A percentile compares a stretch with the other conserved stretches of the same genome.
phyloP scores from a whole-genome alignment of 768 basidiomycete genomes.

The Tulasnella sp. region DNA sequence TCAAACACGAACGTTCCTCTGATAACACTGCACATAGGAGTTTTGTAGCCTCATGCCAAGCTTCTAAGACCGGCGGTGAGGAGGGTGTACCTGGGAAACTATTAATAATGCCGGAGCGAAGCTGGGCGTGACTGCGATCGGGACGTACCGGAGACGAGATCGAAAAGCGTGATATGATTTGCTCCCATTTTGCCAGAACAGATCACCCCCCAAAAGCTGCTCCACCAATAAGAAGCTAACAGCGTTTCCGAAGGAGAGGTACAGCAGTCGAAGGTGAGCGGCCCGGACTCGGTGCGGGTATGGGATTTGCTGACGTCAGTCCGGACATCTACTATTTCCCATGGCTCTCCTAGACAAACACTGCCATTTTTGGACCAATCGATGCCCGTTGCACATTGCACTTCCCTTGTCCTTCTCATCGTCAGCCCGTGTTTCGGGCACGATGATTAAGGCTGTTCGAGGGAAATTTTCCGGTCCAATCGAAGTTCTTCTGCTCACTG shows the following conservation, averaged over 20 bases:
- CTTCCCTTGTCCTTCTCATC: neutral
- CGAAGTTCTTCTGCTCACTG: neutral
- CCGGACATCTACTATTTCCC: neutral
- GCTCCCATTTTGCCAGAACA: constrained; percentile 18
- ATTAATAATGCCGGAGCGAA: too few relatives aligned
- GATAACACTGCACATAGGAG: too few relatives aligned
- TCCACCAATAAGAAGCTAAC: neutral
- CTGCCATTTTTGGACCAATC: neutral
- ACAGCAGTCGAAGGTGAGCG: neutral
- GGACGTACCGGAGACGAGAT: neutral
- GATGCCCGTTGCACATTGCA: neutral
- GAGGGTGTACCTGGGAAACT: too few relatives aligned
- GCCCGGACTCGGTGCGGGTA: neutral
- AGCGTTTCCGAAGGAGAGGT: neutral
- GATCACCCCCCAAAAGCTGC: neutral
- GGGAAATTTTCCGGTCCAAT: neutral
- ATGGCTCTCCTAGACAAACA: neutral
- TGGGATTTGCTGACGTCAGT: neutral
- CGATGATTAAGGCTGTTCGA: neutral
- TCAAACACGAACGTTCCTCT: too few relatives aligned
- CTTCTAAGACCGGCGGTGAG: too few relatives aligned
- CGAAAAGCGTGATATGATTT: neutral
- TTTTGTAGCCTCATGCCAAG: too few relatives aligned
- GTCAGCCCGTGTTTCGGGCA: neutral
- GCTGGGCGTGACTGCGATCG: neutral